Base-by-base conservation (phyloP, 78 protist genomes). In the Neovahlkampfia damariscottae region DNA sequence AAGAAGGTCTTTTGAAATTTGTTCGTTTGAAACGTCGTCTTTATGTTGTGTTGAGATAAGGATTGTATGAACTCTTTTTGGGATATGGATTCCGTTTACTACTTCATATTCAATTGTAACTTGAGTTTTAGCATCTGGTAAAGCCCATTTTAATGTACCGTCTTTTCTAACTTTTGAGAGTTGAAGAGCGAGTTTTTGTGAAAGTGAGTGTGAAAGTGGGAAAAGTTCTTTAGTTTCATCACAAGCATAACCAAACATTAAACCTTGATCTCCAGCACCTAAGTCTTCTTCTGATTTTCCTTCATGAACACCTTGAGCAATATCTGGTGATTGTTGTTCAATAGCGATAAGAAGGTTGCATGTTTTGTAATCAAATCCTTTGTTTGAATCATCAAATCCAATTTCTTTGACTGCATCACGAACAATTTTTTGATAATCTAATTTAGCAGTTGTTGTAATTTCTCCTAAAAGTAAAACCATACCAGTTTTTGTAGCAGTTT, bases 231-330 rank as follows among this genome's bases (percentile, higher is more conserved):
- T 86, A 68, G 98, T 93, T 91, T 98, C 99, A 83, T 96, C 95
- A 70, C 97, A 88, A 41, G 99, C 99, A 67, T 97, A 98, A 71
- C 99, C 99, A 82, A 98, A 98, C 99, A 98, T 98, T 90, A 89
- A 78, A n/a, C 99, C 98, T 90, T 98, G 99, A 84, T 98, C 99
- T 71, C 99, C 99, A 37, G 99, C 99, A 27, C 99, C 99, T 37
- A 95, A 40, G 78, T 94, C 96, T 50, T 82, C 92, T 50, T 78
- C 90, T 50, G 30, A 72, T 67, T 82, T 83, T 76, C 70, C 86
- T 38, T 83, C 72, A 93, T 96, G 94, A 67, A 96, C 99, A 62
- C 93, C 98, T 79, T 89, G 94, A 9, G 97, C 97, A 62, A 98
- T 98, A 67, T 98, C 99, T 41, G 98, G 97, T 40, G 97, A 92